These are phyloP conservation scores for Curvularia hawaiiensis DNA, from an alignment of 2,329 filamentous ascomycete species.

Conservation along the genomic window DNA sequence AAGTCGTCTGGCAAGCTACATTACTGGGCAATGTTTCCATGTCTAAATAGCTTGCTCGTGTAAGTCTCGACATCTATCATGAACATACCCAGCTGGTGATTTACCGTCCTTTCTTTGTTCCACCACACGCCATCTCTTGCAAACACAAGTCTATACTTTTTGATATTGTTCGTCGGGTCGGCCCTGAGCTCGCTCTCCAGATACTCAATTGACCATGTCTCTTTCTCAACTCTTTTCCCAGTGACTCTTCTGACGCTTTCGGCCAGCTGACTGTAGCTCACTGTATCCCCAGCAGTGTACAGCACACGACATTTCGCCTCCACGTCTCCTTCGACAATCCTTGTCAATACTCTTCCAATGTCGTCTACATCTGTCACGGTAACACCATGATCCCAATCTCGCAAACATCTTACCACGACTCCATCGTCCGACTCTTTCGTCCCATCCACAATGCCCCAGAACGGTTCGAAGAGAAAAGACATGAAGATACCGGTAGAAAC, in stretches of 20 bases:
- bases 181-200: conserved; percentile 54
- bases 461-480: conserved; percentile 68
- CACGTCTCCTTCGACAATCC: conserved; percentile 52
- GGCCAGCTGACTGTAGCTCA: conserved; percentile 62
- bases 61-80: conserved; percentile 53
- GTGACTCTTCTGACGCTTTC: conserved; percentile 57
- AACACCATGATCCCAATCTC: conserved; percentile 65
- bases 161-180: conserved; percentile 56
- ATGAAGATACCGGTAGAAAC: conserved; percentile 74
- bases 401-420: conserved; percentile 59
- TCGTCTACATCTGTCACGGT: conserved; percentile 68
- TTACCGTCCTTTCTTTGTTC: conserved; percentile 60
- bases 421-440: neutral
- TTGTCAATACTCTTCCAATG: conserved; percentile 66
- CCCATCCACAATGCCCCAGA: conserved; percentile 66
- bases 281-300: conserved; percentile 66
- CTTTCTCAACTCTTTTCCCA: conserved; percentile 52
- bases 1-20: neutral
- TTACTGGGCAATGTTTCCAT: neutral
- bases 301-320: conserved; percentile 52
- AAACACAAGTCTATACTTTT: conserved; percentile 68
- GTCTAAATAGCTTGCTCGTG: conserved; percentile 16
- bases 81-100: conserved; percentile 55
- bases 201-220: conserved; percentile 56
- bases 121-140: conserved; percentile 65